Conservation (phyloP, 345 rosid genomes). For the Lepidium didymum region DNA sequence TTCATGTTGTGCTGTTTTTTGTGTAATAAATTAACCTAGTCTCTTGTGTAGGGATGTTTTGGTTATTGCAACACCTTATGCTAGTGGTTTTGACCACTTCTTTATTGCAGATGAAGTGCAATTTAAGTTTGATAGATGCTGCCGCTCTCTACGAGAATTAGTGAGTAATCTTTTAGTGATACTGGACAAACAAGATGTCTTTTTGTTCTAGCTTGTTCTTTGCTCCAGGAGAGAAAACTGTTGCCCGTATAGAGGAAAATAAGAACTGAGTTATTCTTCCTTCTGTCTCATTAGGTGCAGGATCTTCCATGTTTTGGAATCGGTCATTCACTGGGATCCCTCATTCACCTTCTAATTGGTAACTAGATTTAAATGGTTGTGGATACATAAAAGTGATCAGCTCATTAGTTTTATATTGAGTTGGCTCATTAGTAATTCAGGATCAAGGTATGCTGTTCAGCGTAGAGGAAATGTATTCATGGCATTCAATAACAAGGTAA, state of each 20-base stretch:
- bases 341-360: slow-evolving; percentile 97
- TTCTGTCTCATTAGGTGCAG: slow-evolving; percentile 41
- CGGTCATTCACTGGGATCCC: slow-evolving; percentile 93
- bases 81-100: slow-evolving; percentile 97
- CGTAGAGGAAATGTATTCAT: slow-evolving; percentile 78
- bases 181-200: neutral
- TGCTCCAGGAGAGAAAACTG: neutral
- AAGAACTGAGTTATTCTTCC: neutral
- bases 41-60: slow-evolving; percentile 63
- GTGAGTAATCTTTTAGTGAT: slow-evolving; percentile 38
- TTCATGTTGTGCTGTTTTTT: neutral
- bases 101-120: slow-evolving; percentile 94
- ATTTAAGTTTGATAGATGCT: slow-evolving; percentile 85
- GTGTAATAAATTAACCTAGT: neutral
- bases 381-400: neutral
- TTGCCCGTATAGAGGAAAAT: neutral
- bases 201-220: neutral
- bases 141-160: slow-evolving; percentile 58
- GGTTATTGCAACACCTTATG: slow-evolving; percentile 95
- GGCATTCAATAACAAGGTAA: slow-evolving; percentile 97
- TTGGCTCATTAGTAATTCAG: slow-evolving; percentile 36
- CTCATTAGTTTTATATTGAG: slow-evolving; percentile 21
- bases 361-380: slow-evolving; percentile 9
- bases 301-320: slow-evolving; percentile 94
- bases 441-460: slow-evolving; percentile 92